Conservation (phyloP, 2,329 filamentous ascomycete species). For the Aspergillus brasiliensis region DNA sequence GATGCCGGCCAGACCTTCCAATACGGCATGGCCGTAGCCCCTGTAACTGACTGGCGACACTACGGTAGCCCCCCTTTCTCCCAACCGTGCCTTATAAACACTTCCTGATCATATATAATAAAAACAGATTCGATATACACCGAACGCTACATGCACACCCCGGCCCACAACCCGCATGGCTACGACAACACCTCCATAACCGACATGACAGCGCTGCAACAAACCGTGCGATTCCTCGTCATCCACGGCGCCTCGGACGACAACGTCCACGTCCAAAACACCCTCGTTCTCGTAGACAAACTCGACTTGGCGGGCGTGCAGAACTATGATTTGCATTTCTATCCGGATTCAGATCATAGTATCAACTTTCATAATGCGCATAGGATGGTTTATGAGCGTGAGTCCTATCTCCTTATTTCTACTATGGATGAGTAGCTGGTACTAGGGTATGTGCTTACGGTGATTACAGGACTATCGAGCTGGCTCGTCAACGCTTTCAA, state of each 20-base stretch:
- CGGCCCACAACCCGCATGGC: conserved; percentile 75
- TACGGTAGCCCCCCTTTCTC: conserved; percentile 59
- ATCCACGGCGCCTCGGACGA: conserved; percentile 98
- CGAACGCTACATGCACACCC: conserved; percentile 88
- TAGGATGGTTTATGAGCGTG: conserved; percentile 87
- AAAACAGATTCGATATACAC: conserved; percentile 39
- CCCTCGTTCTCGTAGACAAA: conserved; percentile 80
- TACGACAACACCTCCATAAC: conserved; percentile 75
- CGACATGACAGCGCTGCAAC: conserved; percentile 71
- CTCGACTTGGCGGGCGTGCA: conserved; percentile 78
- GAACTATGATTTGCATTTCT: conserved; percentile 96
- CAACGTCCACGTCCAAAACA: conserved; percentile 97
- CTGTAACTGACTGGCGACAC: conserved; percentile 96
- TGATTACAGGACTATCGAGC: conserved; percentile 52
- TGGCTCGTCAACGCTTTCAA: conserved; percentile 99
- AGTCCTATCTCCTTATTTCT: conserved; percentile 40
- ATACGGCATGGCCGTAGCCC: conserved; percentile 97
- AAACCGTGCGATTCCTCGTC: conserved; percentile 83
- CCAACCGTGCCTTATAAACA: not conserved
- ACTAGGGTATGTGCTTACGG: not conserved
- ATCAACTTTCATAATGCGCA: conserved; percentile 96
- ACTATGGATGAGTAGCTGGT: not conserved
- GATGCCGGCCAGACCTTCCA: conserved; percentile 88
- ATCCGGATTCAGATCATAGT: conserved; percentile 92
- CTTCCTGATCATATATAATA: no score